These are phyloP conservation scores for Annulohypoxylon bovei DNA, from an alignment of 495 filamentous ascomycete species.

Conservation along the genomic window DNA sequence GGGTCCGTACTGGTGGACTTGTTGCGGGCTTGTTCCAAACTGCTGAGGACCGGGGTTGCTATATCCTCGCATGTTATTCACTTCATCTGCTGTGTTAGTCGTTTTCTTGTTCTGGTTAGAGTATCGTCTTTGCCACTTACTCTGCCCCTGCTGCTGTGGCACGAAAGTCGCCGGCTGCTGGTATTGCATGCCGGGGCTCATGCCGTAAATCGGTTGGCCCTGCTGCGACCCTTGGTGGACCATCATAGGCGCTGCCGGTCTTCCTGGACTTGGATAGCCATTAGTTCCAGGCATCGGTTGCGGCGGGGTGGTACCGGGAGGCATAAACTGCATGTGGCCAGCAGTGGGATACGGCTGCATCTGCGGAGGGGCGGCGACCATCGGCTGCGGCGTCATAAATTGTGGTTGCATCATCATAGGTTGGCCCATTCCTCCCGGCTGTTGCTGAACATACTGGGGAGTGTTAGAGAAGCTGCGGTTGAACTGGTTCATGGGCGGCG, in stretches of 20 bases:
- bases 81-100: constrained; percentile 51
- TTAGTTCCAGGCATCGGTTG: constrained; percentile 70
- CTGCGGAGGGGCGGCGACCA: constrained; percentile 71
- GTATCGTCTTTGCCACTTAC: constrained; percentile 63
- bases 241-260: constrained; percentile 85
- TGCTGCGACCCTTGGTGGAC: constrained; percentile 74
- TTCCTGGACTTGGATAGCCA: constrained; percentile 84
- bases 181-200: constrained; percentile 73
- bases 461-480: constrained; percentile 65
- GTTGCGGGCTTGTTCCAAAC: constrained; percentile 70
- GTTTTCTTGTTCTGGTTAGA: constrained; percentile 42
- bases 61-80: constrained; percentile 69
- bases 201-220: constrained; percentile 74
- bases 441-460: constrained; percentile 73
- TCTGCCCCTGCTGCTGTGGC: constrained; percentile 70
- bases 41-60: constrained; percentile 69
- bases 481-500: constrained; percentile 63
- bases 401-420: constrained; percentile 86
- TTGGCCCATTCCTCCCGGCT: constrained; percentile 67
- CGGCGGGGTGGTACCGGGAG: constrained; percentile 67
- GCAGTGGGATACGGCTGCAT: constrained; percentile 76
- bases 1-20: constrained; percentile 69
- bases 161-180: constrained; percentile 70
- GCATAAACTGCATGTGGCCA: constrained; percentile 68
- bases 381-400: constrained; percentile 63